Base-by-base conservation (phyloP, 352 stramenopile species). In the Peronospora destructor region DNA sequence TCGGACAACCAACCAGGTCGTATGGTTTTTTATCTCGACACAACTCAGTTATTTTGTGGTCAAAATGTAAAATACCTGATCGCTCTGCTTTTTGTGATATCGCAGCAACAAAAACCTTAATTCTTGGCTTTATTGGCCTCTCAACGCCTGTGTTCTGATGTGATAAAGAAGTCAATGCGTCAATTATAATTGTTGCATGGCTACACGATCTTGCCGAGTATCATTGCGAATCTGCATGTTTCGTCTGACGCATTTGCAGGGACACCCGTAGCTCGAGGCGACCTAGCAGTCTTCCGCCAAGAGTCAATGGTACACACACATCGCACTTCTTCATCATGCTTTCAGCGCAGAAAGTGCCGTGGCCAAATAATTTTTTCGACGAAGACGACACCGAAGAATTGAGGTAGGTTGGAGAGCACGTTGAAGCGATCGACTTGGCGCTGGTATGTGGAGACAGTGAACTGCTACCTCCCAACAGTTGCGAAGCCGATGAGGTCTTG, bases 261-360 rank as follows among this genome's bases (percentile, higher is more conserved):
- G 70, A 71, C 7, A 89, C 68, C 13, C 68, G 67, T 16, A 89
- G 45, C 29, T 85, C 70, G 21, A 89, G 64, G 0, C 70, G 67
- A 0, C 73, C 78, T 6, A 87, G 59, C 19, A 89, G 49, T 53
- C 73, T 71, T 8, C 78, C 78, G 12, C 78, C 78, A 26, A 87
- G 50, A 0, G 78, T 89, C 16, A 89, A 52, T 16, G 78, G 71
- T 34, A 87, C 71, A 40, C 62, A 63, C 3, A 71, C 67, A 16
- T 85, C 73, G 10, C 68, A 59, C 19, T 84, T 80, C 38, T 64
- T 69, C 35, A 54, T 48, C 37, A 56, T 74, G 8, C 60, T 63
- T 30, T 84, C 71, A 17, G 83, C 72, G 34, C 76, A 86, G 40
- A 89, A 89, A 7, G 68, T 76, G 14, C 73, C 78, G 34, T 87